A percentile compares a stretch with the other conserved stretches of the same genome.
Conservation (phyloP, 768 basidiomycete species). For the Termitomyces heimii region DNA sequence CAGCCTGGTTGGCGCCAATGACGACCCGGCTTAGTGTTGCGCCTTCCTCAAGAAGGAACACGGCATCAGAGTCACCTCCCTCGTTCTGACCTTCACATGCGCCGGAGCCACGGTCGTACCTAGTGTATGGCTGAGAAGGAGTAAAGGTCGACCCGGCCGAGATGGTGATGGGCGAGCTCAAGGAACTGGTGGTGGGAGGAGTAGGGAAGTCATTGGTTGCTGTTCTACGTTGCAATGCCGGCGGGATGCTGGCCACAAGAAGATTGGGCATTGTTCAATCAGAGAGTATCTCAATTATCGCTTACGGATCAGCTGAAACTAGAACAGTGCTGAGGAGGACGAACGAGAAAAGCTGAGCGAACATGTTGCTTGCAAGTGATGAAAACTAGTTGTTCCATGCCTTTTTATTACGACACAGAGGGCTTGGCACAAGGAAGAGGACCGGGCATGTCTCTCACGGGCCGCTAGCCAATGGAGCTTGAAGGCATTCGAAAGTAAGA, state of each 20-base stretch:
- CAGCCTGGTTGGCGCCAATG: slow-evolving; percentile 35
- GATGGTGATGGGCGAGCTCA: slow-evolving; percentile 28
- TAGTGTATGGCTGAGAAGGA: slow-evolving; percentile 26
- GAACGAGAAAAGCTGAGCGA: neutral
- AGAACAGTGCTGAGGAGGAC: neutral
- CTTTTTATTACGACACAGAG: slow-evolving; percentile 1
- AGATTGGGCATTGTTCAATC: neutral
- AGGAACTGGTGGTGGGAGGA: slow-evolving; percentile 28
- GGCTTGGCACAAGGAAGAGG: neutral
- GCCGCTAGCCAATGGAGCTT: neutral
- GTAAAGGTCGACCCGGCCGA: slow-evolving; percentile 29
- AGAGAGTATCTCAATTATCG: neutral
- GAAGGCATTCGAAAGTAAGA: neutral
- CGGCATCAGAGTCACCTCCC: slow-evolving; percentile 33
- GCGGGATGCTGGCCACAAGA: neutral
- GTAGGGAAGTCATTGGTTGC: slow-evolving; percentile 30
- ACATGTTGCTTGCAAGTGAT: slow-evolving; percentile 1
- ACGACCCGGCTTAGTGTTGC: slow-evolving; percentile 33
- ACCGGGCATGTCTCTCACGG: neutral
- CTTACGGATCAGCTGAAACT: slow-evolving; percentile 7
- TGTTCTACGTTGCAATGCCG: slow-evolving; percentile 22
- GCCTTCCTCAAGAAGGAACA: slow-evolving; percentile 34
- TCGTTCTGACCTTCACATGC: slow-evolving; percentile 30
- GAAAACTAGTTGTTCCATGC: neutral
- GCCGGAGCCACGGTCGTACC: slow-evolving; percentile 34